Conservation (phyloP, 78 protist species). For the Speleostelium caveatum region DNA sequence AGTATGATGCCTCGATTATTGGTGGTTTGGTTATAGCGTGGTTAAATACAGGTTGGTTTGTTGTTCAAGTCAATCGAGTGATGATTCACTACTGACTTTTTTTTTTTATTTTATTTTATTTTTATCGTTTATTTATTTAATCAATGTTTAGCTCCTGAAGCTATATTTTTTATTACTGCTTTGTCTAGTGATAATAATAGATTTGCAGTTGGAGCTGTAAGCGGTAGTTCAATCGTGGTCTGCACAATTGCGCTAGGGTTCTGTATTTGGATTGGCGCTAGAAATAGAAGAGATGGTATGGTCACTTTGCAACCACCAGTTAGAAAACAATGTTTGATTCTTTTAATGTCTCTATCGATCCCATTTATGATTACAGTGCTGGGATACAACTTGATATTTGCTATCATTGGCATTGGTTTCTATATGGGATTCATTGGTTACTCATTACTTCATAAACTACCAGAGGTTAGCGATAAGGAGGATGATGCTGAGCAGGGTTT, state of each 20-base stretch:
- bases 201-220: slow-evolving; percentile 88
- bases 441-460: slow-evolving; percentile 56
- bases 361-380: slow-evolving; percentile 5
- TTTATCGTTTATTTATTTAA: slow-evolving; percentile 1
- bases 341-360: slow-evolving; percentile 41
- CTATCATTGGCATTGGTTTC: slow-evolving; percentile 50
- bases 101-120: background rate
- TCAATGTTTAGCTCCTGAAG: slow-evolving; percentile 76
- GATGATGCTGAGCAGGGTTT: slow-evolving; percentile 31
- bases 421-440: slow-evolving; percentile 66
- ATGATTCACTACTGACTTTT: background rate
- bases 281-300: slow-evolving; percentile 48
- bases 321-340: slow-evolving; percentile 70
- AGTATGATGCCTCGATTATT: slow-evolving; percentile 87
- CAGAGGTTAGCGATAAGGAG: slow-evolving; percentile 73
- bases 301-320: slow-evolving; percentile 83
- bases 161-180: slow-evolving; percentile 85
- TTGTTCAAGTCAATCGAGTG: background rate
- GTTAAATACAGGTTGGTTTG: slow-evolving; percentile 82
- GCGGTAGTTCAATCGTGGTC: slow-evolving; percentile 85
- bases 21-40: slow-evolving; percentile 88
- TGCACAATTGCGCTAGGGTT: slow-evolving; percentile 85
- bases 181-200: slow-evolving; percentile 68
- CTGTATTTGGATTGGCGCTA: slow-evolving; percentile 77
- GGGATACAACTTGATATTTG: slow-evolving; percentile 74